These are phyloP conservation scores for Chloroidium sp. DNA, from an alignment of 163 green algal species.

Conservation along the genomic window DNA sequence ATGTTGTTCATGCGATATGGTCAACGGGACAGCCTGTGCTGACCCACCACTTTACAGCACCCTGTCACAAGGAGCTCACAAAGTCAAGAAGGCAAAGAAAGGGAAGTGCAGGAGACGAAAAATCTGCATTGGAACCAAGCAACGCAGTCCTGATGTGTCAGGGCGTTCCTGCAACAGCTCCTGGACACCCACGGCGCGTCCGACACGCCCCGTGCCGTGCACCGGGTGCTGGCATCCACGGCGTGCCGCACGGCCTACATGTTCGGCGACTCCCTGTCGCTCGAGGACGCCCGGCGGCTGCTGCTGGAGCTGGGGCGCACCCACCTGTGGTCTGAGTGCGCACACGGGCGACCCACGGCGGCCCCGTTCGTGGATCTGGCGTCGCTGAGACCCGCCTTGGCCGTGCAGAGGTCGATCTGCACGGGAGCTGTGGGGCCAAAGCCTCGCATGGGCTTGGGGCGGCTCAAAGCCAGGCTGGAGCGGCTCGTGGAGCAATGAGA, in stretches of 20 bases:
- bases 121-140: too few species aligned
- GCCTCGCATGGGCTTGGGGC: too few species aligned
- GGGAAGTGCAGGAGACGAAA: too few species aligned
- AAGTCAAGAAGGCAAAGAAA: too few species aligned
- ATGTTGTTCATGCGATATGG: too few species aligned
- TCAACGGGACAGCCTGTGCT: too few species aligned
- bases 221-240: conserved; percentile 55
- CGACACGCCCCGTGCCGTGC: conserved; percentile 28
- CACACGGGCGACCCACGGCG: conserved; percentile 66
- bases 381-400: conserved; percentile 1
- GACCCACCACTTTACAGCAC: conserved; percentile 24
- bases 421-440: too few species aligned
- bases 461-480: not conserved
- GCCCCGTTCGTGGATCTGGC: conserved; percentile 41
- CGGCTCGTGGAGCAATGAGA: not conserved
- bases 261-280: conserved; percentile 69
- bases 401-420: not conserved
- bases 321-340: conserved; percentile 53
- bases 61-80: conserved; percentile 45
- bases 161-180: conserved; percentile 63
- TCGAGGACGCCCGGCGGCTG: conserved; percentile 20
- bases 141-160: too few species aligned
- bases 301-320: conserved; percentile 21
- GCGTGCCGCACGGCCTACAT: conserved; percentile 76
- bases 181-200: conserved; percentile 24